phyloP scores from a whole-genome alignment of 192 early-diverging fungal genomes.

The Backusella liffmaniae region DNA sequence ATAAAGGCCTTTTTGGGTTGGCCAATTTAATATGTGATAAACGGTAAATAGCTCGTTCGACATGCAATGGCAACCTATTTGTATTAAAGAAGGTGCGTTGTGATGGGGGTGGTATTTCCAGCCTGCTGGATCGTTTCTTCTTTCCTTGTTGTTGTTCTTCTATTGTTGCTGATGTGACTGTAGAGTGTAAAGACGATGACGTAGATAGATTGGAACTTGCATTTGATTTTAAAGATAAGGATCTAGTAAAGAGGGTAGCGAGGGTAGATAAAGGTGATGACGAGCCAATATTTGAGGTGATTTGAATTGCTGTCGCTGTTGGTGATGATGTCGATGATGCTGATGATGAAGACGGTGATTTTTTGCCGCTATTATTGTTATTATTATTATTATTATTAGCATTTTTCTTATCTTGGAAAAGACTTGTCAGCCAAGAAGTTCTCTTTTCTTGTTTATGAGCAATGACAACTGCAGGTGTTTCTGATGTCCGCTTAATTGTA shows the following conservation, averaged over 20 bases:
- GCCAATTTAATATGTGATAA: conserved; percentile 70
- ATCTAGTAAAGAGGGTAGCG: not conserved
- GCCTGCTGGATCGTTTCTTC: conserved; percentile 1
- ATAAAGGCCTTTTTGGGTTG: conserved; percentile 66
- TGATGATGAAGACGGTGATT: not conserved
- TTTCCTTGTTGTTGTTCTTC: not conserved
- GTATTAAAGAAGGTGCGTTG: conserved; percentile 11
- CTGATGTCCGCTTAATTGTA: not conserved
- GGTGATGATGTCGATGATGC: not conserved
- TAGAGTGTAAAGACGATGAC: not conserved
- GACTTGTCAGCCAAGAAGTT: conserved; percentile 1
- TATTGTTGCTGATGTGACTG: not conserved
- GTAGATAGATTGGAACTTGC: not conserved
- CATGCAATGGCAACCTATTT: conserved; percentile 63
- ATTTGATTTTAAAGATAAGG: not conserved
- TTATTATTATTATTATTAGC: not conserved
- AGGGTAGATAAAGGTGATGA: not conserved
- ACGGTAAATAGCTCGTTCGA: conserved; percentile 80
- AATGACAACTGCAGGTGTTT: not conserved
- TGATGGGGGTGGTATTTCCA: conserved; percentile 7
- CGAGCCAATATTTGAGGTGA: not conserved
- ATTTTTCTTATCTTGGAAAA: conserved; percentile 18
- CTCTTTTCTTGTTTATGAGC: conserved; percentile 2
- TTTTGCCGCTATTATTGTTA: not conserved
- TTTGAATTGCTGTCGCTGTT: not conserved